These are phyloP conservation scores for Sporothrix inflata DNA, from an alignment of 2,329 filamentous ascomycete genomes.

Conservation along the genomic window DNA sequence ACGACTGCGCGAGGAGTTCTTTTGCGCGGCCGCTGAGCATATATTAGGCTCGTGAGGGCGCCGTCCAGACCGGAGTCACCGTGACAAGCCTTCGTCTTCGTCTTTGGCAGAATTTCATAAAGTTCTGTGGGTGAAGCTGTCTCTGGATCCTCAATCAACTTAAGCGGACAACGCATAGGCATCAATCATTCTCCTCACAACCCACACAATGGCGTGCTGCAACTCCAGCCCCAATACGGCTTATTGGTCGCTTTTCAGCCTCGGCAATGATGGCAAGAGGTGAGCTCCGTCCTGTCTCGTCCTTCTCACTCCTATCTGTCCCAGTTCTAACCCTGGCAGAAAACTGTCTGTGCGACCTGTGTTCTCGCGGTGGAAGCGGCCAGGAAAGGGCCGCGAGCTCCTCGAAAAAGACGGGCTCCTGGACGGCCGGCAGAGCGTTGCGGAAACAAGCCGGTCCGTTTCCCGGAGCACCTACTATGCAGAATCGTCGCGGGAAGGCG, in stretches of 20 bases:
- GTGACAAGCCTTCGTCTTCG: not conserved
- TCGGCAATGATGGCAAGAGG: conserved; percentile 15
- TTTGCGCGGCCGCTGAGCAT: not conserved
- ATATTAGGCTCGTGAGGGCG: conserved; percentile 17
- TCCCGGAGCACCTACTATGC: not conserved
- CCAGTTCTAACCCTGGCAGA: conserved; percentile 7
- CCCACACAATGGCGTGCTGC: conserved; percentile 3
- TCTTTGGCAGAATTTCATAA: not conserved
- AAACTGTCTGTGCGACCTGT: conserved; percentile 19
- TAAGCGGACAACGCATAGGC: not conserved
- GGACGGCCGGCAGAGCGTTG: not conserved
- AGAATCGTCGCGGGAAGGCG: not conserved
- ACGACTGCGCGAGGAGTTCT: too few relatives aligned
- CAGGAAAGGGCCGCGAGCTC: conserved; percentile 11
- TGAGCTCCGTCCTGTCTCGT: not conserved
- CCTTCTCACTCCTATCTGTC: not conserved
- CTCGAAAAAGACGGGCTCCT: not conserved
- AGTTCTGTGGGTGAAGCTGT: too few relatives aligned
- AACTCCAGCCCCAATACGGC: not conserved
- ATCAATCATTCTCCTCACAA: not conserved
- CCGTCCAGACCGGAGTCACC: not conserved
- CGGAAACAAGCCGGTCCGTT: not conserved
- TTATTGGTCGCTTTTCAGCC: conserved; percentile 22
- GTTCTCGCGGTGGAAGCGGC: conserved; percentile 26
- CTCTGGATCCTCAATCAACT: not conserved